Base-by-base conservation (phyloP, 371 early-diverging fungal genomes). In the Mortierella sp. region DNA sequence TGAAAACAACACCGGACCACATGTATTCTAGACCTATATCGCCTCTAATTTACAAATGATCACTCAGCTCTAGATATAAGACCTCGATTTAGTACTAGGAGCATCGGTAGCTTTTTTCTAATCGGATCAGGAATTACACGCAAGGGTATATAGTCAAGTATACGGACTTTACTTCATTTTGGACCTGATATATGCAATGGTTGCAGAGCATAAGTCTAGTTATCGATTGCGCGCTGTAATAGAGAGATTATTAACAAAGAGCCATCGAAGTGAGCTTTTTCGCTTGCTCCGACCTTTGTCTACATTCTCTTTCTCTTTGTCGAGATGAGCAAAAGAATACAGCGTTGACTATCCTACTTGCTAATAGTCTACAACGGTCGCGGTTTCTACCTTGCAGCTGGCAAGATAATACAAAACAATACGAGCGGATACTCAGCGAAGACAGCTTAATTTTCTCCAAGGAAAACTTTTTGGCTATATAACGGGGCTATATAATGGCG, bases 241-340 rank as follows among this genome's bases (percentile, higher is more conserved):
- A 55, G 24, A 14, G 12, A 28, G 28, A 11, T 24, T 28, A 55
- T 14, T 30, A 28, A 5, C 55, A 24, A 28, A 14, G 24, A 55
- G 55, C 28, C 55, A 55, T 55, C 20, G 14, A 55, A 28, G 55
- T 55, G 28, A 55, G 28, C 55, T 55, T 52, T 52, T 35, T 52
- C 52, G 2, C 52, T 52, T 52, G 52, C 24, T 52, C 52, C 52
- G 22, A 52, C 11, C 22, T 24, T 52, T 10, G 24, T 24, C 22
- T 52, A 20, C 22, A 22, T 6, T 14, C 20, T 18, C 52, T 22
- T 22, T n/a, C 30, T 12, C 55, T 26, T 52, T 24, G 28, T 28
- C 16, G 28, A 4, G 30, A 18, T 55, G 28, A 28, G 9, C 8
- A 51, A 51, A 39, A n/a, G 51, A 51, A 9, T 51, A 51, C 18